These are phyloP conservation scores for Chrysopogon serrulatus DNA, from an alignment of 176 grass and related monocot genomes.

Conservation along the genomic window DNA sequence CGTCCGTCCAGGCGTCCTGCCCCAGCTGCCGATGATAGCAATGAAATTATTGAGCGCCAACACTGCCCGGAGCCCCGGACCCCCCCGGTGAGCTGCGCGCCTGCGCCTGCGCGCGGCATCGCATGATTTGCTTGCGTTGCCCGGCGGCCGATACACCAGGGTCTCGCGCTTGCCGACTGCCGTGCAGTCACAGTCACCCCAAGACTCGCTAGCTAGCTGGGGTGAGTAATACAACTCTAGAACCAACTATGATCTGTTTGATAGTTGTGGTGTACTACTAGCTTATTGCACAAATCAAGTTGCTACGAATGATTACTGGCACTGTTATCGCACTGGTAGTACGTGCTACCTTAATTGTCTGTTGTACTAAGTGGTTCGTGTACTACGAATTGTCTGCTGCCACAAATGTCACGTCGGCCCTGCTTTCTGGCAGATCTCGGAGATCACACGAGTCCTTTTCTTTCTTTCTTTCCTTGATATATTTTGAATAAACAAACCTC, in stretches of 20 bases:
- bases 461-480: not conserved
- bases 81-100: too few species aligned
- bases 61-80: not conserved
- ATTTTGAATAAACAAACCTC: not conserved
- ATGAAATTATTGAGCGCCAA: not conserved
- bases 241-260: not conserved
- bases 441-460: not conserved
- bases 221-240: too few species aligned
- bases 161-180: not conserved
- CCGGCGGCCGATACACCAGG: too few species aligned
- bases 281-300: too few species aligned
- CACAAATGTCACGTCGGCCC: not conserved
- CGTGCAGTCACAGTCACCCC: not conserved
- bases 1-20: too few species aligned
- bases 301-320: too few species aligned
- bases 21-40: not conserved
- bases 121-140: too few species aligned
- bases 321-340: not conserved
- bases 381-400: not conserved
- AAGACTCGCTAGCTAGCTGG: not conserved
- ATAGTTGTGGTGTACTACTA: too few species aligned
- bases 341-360: too few species aligned
- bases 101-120: too few species aligned
- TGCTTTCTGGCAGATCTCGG: not conserved
- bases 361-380: not conserved